Percentiles rank a stretch among this genome's conserved stretches.
Evolutionary conservation across 73 alveolate species (phyloP).

Genomic region (Breviolum minutum): DNA sequence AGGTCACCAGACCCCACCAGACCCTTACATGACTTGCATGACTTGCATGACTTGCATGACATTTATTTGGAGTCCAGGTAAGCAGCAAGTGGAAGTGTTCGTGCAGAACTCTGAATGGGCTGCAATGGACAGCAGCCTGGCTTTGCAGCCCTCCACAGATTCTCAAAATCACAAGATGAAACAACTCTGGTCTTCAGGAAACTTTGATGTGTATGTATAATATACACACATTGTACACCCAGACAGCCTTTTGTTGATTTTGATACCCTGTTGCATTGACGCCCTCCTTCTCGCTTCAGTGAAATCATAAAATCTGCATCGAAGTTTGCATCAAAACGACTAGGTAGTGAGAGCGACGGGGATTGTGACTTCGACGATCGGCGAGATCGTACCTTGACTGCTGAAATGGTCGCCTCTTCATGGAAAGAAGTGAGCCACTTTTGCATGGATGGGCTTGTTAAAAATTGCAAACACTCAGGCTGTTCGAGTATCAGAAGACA

Average conservation of each 20-base stretch:
- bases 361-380: constrained; percentile 12
- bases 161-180: neutral
- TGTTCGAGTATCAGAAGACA: no score
- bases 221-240: no score
- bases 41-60: neutral
- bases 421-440: no score
- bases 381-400: constrained; percentile 34
- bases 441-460: no score
- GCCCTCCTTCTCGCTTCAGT: no score
- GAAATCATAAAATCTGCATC: no score
- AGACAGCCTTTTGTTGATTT: neutral
- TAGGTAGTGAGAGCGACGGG: constrained; percentile 26
- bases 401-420: neutral
- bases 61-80: neutral
- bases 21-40: neutral
- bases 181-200: neutral
- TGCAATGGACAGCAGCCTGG: constrained; percentile 44
- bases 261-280: neutral
- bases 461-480: no score
- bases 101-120: constrained; percentile 62
- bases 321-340: no score
- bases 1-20: neutral
- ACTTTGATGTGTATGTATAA: no score
- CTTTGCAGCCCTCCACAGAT: neutral
- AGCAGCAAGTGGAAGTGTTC: constrained; percentile 51